Percentiles rank a stretch among this genome's conserved stretches.
Conservation (phyloP, 2,329 filamentous ascomycete genomes). For the Diaporthe ampelina region DNA sequence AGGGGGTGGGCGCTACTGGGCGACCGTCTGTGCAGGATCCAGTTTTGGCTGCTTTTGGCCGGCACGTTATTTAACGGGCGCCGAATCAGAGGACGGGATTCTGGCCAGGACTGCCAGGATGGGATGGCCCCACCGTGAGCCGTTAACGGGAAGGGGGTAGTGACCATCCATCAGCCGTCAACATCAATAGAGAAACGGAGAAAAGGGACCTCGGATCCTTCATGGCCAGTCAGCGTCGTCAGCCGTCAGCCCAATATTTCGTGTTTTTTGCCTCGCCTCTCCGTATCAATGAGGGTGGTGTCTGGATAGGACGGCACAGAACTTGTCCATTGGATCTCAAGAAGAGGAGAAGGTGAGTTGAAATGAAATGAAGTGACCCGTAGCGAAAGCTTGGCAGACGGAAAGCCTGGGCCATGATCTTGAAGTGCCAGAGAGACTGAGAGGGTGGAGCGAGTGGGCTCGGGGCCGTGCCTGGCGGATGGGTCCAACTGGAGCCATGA, state of each 20-base stretch:
- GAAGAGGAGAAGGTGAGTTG: constrained; percentile 7
- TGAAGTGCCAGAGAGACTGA: constrained; percentile 26
- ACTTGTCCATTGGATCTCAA: background rate
- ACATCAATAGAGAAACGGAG: background rate
- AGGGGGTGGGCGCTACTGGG: constrained; percentile 31
- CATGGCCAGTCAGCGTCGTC: background rate
- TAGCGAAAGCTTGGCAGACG: constrained; percentile 31
- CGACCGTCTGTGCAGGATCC: constrained; percentile 38
- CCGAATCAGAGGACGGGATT: constrained; percentile 42
- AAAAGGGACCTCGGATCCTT: constrained; percentile 24
- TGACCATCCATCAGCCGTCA: background rate
- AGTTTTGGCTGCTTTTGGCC: constrained; percentile 41
- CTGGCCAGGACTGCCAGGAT: constrained; percentile 40
- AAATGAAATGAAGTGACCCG: constrained; percentile 27
- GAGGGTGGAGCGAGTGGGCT: constrained; percentile 11
- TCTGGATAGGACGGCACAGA: background rate
- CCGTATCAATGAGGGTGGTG: background rate
- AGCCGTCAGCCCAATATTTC: constrained; percentile 27
- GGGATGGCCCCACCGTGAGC: constrained; percentile 19
- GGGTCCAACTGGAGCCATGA: constrained; percentile 12
- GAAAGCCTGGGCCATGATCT: constrained; percentile 27
- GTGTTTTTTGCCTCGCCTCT: constrained; percentile 9
- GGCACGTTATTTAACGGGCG: constrained; percentile 44
- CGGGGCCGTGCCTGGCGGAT: constrained; percentile 20
- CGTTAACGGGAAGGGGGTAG: constrained; percentile 6